Conservation (phyloP, 352 stramenopile genomes). For the Globisporangium okanoganense region DNA sequence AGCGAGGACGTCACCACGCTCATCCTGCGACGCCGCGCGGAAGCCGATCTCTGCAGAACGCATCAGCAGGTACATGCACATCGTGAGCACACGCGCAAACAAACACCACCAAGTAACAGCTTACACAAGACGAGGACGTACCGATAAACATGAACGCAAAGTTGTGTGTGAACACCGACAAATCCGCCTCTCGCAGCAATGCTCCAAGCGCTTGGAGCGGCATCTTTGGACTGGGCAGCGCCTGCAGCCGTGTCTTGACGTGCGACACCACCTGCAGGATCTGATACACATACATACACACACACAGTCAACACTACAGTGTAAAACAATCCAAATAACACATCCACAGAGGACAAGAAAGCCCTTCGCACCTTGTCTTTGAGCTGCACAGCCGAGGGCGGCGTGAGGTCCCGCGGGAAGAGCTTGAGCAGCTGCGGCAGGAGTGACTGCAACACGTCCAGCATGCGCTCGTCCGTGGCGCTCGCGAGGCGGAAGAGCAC, state of each 20-base stretch:
- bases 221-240: slow-evolving; percentile 38
- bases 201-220: slow-evolving; percentile 46
- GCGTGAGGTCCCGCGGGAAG: slow-evolving; percentile 38
- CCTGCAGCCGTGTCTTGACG: slow-evolving; percentile 66
- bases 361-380: slow-evolving; percentile 55
- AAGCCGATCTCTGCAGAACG: slow-evolving; percentile 60
- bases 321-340: background rate
- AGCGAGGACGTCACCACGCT: slow-evolving; percentile 37
- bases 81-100: background rate
- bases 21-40: slow-evolving; percentile 31
- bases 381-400: slow-evolving; percentile 40
- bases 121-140: slow-evolving; percentile 13
- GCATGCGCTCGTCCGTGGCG: slow-evolving; percentile 57
- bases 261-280: slow-evolving; percentile 72
- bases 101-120: background rate
- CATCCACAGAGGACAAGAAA: background rate
- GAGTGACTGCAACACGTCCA: slow-evolving; percentile 55
- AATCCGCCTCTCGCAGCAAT: slow-evolving; percentile 32
- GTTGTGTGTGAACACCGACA: slow-evolving; percentile 58
- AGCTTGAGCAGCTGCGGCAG: slow-evolving; percentile 65
- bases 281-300: slow-evolving; percentile 20
- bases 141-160: slow-evolving; percentile 76
- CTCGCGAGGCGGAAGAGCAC: slow-evolving; percentile 77
- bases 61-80: background rate
- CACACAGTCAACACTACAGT: background rate